Conservation (phyloP, 169 alveolate species). For the Fabrea salina region DNA sequence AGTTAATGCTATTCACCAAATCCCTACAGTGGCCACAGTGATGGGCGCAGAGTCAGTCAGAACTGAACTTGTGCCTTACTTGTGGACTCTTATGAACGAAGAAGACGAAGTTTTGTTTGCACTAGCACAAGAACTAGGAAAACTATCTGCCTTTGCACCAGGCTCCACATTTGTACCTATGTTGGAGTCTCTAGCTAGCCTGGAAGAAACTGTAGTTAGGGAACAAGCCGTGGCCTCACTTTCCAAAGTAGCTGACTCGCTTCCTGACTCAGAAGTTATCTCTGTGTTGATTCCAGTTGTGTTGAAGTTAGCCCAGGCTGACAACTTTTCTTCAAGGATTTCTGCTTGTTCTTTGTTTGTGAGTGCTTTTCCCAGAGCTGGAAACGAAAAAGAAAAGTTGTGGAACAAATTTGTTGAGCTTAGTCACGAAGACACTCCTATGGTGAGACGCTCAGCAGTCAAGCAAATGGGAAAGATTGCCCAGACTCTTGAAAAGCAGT, state of each 20-base stretch:
- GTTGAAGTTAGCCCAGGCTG: conserved; percentile 56
- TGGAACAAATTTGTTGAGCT: conserved; percentile 72
- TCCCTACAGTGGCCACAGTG: conserved; percentile 57
- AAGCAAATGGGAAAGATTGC: conserved; percentile 50
- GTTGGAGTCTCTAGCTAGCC: conserved; percentile 62
- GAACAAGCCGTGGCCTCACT: conserved; percentile 71
- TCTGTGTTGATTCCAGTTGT: conserved; percentile 56
- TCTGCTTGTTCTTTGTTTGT: conserved; percentile 70
- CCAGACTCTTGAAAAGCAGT: conserved; percentile 34
- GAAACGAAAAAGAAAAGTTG: conserved; percentile 62
- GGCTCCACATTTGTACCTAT: conserved; percentile 45
- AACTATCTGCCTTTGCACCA: conserved; percentile 30
- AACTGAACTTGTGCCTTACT: conserved; percentile 57
- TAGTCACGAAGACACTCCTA: conserved; percentile 80
- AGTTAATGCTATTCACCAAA: conserved; percentile 77
- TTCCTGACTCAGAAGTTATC: conserved; percentile 56
- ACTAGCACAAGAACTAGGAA: conserved; percentile 73
- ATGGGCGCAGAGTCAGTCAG: conserved; percentile 56
- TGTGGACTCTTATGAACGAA: conserved; percentile 44
- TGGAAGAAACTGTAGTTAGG: conserved; percentile 82
- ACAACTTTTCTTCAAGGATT: conserved; percentile 73
- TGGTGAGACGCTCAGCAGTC: conserved; percentile 79
- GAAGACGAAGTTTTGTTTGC: conserved; percentile 82
- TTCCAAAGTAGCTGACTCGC: conserved; percentile 41
- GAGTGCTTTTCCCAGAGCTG: conserved; percentile 63